Evolutionary conservation across 2,329 filamentous ascomycete species (phyloP), one percentile per base, ranked within the genome.

Genomic region (Colletotrichum cereale): DNA sequence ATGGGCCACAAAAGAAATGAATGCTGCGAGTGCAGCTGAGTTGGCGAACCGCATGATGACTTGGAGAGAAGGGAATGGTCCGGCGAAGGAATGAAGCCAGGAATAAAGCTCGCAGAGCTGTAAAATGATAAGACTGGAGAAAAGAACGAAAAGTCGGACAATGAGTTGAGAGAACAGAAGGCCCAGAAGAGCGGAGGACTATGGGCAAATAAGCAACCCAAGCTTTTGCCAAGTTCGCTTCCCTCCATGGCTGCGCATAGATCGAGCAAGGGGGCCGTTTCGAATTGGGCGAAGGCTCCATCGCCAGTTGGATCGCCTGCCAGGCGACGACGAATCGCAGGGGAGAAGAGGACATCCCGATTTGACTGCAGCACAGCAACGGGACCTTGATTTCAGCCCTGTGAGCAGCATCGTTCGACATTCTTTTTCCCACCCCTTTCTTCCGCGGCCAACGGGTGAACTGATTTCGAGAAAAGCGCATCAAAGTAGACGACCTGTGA

Each of bases 31-130:
- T 36, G 79, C 78, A 71, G 81, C 79, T 60, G 78, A 72, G 57
- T 70, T 74, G 44, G 76, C 47, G 69, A 80, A 76, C 75, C 79
- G 83, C 78, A 84, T 84, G 66, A 70, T 79, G 31, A 56, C 36
- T 38, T 38, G 12, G 16, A 34, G 16, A 34, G 72, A 66, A 40
- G 44, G 65, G 56, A 34, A 68, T 66, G 55, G 31, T 50, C 73
- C 53, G 60, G 69, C 73, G 29, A 65, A 56, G 66, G 74, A 77
- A 70, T 75, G 67, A 74, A 57, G 65, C 63, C 71, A 38, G 48
- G 40, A 63, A 26, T 6, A 38, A 72, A 50, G 67, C 70, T 72
- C 70, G 63, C 69, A 42, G 69, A 72, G 69, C 69, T 60, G 31
- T 66, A 58, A 11, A 52, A 40, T 34, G 44, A 29, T 16, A 53